Percentiles rank a stretch among this genome's conserved stretches.
Evolutionary conservation across 2,329 filamentous ascomycete genomes (phyloP).

Genomic region (Clarireedia sp.): DNA sequence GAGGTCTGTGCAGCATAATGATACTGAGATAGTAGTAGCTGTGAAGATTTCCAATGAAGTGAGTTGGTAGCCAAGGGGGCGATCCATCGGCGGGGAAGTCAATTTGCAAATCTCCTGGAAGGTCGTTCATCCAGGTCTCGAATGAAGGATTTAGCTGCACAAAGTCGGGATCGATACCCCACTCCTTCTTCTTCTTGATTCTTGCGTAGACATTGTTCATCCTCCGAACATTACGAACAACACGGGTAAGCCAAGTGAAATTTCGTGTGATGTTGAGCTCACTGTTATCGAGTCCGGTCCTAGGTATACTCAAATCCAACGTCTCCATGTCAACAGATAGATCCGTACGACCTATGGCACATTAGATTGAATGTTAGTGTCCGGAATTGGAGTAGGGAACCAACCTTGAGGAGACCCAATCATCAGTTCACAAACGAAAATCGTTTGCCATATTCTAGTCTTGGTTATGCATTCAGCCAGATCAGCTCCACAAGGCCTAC

Average conservation of each 20-base stretch:
- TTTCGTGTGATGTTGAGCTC: constrained; percentile 76
- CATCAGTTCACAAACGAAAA: constrained; percentile 84
- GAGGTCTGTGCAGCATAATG: constrained; percentile 81
- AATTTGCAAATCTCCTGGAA: constrained; percentile 72
- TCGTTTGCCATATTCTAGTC: constrained; percentile 81
- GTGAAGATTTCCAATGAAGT: constrained; percentile 84
- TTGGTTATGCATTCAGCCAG: constrained; percentile 73
- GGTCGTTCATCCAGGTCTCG: constrained; percentile 63
- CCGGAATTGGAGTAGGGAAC: neutral
- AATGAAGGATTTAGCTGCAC: constrained; percentile 72
- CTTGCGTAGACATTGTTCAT: constrained; percentile 70
- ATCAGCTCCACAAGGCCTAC: constrained; percentile 59
- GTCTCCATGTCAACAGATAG: constrained; percentile 67
- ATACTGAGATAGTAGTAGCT: constrained; percentile 80
- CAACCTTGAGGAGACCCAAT: constrained; percentile 85
- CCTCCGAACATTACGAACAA: constrained; percentile 68
- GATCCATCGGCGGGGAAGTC: constrained; percentile 71
- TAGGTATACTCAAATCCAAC: constrained; percentile 64
- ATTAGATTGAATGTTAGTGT: constrained; percentile 12
- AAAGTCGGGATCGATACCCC: constrained; percentile 80
- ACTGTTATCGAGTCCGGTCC: constrained; percentile 60
- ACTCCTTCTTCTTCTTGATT: constrained; percentile 70
- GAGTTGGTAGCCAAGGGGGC: constrained; percentile 75
- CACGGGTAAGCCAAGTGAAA: constrained; percentile 71
- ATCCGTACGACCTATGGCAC: constrained; percentile 60